Evolutionary conservation across 2,329 filamentous ascomycete genomes (phyloP), one percentile per base, ranked within the genome.

Genomic region (Aspergillus candidus): DNA sequence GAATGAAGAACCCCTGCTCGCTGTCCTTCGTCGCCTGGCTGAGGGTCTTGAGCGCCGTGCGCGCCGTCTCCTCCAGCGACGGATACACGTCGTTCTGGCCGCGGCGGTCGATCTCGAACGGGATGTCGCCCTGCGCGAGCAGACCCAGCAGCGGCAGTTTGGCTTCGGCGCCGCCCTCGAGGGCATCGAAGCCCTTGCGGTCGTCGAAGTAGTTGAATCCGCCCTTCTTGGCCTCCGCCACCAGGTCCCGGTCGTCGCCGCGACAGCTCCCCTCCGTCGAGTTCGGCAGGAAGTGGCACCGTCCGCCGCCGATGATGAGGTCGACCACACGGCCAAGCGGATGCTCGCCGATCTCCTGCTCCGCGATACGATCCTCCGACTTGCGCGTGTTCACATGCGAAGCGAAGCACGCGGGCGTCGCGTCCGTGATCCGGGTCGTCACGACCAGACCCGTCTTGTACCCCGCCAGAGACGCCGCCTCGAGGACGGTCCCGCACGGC

Each of bases 1-100:
- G 95, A 56, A 98, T 74, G 70, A 98, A 98, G 74, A 97, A 98
- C 4, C 93, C 93, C 67, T 94, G 82, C 34, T 97, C 88, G 50
- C 80, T 88, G 60, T 90, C 75, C 59, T 79, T 75, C 0, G 93
- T 96, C 0, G 90, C 93, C 47, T 82, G 81, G 50, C 85, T 84
- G 17, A 98, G 78, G 1, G 87, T 82, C 11, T 77, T 80, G 49
- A 98, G 73, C 1, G 93, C 91, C 12, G 87, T 88, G 54, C 78
- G 76, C 7, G 91, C 81, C 89, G 96, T 97, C 68, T 96, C 90
- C 61, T 86, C 86, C 33, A 98, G 73, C 12, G 88, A 91, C 3
- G 93, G 93, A 61, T 95, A 97, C 27, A 82, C 66, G 42, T 93
- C 81, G 44, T 84, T 77, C 71, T 88, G 80, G 60, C 83, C 83